Evolutionary conservation across 116 monocot genomes (phyloP).

Genomic region (Cymodocea nodosa): DNA sequence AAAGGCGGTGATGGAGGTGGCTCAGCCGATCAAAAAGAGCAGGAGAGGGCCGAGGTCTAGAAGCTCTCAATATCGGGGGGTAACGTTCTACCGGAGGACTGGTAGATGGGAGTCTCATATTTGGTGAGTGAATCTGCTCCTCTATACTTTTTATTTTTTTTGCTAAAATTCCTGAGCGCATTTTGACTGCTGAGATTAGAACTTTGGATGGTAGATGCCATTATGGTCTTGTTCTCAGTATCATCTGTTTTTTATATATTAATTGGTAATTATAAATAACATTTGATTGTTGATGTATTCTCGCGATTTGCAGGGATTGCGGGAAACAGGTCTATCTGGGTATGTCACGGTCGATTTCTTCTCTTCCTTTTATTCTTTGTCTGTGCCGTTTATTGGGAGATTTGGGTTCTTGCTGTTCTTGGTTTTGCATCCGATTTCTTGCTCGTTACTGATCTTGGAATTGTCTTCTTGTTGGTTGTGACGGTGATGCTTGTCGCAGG

Average conservation of each 20-base stretch:
- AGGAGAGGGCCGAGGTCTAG: constrained; percentile 72
- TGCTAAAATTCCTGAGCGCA: background rate
- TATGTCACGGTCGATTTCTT: constrained; percentile 4
- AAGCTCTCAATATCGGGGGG: constrained; percentile 92
- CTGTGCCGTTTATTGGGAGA: background rate
- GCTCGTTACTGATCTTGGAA: constrained; percentile 3
- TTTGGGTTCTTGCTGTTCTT: background rate
- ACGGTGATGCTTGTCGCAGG: constrained; percentile 22
- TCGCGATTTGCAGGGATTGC: constrained; percentile 50
- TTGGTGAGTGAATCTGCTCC: constrained; percentile 28
- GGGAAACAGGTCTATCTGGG: constrained; percentile 94
- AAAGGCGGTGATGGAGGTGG: constrained; percentile 9
- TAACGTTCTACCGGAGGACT: constrained; percentile 88
- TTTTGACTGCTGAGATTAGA: constrained; percentile 1
- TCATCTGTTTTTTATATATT: too few species aligned
- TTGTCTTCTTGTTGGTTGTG: background rate
- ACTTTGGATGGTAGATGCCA: background rate
- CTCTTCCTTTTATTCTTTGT: background rate
- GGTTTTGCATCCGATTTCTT: background rate
- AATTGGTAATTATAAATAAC: background rate
- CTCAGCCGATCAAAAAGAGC: constrained; percentile 64
- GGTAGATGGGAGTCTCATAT: constrained; percentile 97
- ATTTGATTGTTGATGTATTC: background rate
- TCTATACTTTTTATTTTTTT: too few species aligned
- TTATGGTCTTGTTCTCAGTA: background rate